Evolutionary conservation across 345 rosid species (phyloP), one percentile per base, ranked within the genome.

Genomic region (Camelina laxa): DNA sequence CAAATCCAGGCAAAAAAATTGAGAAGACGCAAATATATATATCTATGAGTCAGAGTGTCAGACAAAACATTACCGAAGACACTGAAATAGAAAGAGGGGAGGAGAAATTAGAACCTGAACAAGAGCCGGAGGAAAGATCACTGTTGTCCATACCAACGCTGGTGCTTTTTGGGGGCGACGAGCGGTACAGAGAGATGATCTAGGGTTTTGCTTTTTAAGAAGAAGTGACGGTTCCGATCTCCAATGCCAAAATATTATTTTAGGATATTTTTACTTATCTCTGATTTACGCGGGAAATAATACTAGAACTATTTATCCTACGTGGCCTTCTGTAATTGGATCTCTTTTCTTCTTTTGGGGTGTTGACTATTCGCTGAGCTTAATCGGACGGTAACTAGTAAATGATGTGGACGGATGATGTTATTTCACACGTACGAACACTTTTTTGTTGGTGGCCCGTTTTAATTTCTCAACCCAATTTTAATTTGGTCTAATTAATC

Each of bases 271-370:
- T 33, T 31, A 31, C 35, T 31, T 6, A 31, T 31, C 6, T 42
- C 6, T 42, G 7, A 71, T 71, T 60, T 60, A 22, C 51, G 75
- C 62, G 69, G 76, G 69, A 62, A 62, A 42, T 27, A 50, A 30
- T 60, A 16, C n/a, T 62, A 19, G 24, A 22, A 15, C 4, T 15
- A 15, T 0, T 9, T n/a, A 36, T 33, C 67, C 0, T 51, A 72
- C 61, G 75, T 72, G 75, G 42, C 61, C 11, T 4, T 14, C 11
- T 22, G 10, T 16, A 22, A 60, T 11, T 49, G 75, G 75, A 10
- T 15, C 0, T 6, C 7, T 59, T 3, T 10, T 16, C n/a, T 9
- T 24, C 10, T 69, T 57, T 13, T 10, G 3, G 7, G 31, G 36
- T 21, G 59, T 17, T 35, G 59, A 33, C 8, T 33, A 33, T 4